Conservation (phyloP, 2,329 filamentous ascomycete species). For the Decorospora gaudefroyi region DNA sequence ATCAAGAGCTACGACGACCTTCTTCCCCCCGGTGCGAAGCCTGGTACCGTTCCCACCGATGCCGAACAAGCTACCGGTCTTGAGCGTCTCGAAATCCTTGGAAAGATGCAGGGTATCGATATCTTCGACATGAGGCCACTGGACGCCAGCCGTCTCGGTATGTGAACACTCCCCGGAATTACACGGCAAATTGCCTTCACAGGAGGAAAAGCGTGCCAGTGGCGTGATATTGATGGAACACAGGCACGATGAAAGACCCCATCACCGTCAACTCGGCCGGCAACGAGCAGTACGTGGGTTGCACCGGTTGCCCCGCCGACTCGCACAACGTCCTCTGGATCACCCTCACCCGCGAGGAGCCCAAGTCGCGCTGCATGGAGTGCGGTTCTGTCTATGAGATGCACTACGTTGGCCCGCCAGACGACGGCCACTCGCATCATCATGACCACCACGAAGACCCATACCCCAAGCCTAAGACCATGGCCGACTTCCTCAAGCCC, state of each 20-base stretch:
- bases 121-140: slow-evolving; percentile 98
- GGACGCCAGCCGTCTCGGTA: slow-evolving; percentile 86
- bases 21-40: slow-evolving; percentile 75
- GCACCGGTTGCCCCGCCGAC: slow-evolving; percentile 91
- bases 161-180: slow-evolving; percentile 26
- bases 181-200: not conserved
- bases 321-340: slow-evolving; percentile 91
- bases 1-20: slow-evolving; percentile 83
- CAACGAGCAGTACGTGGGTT: slow-evolving; percentile 95
- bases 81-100: slow-evolving; percentile 96
- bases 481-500: slow-evolving; percentile 93
- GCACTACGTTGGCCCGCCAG: slow-evolving; percentile 87
- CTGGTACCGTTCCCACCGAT: slow-evolving; percentile 88
- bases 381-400: slow-evolving; percentile 98
- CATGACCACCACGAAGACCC: slow-evolving; percentile 51
- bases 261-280: slow-evolving; percentile 89
- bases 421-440: slow-evolving; percentile 67
- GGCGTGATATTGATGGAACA: slow-evolving; percentile 23
- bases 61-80: slow-evolving; percentile 95
- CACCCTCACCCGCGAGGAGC: slow-evolving; percentile 83
- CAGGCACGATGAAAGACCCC: slow-evolving; percentile 83
- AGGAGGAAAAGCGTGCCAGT: not conserved
- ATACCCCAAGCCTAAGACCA: slow-evolving; percentile 80
- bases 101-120: slow-evolving; percentile 98
- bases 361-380: slow-evolving; percentile 92